A percentile compares a stretch with the other conserved stretches of the same genome.
These are phyloP conservation scores for Paecilomyces niveus DNA, from an alignment of 2,329 filamentous ascomycete genomes.

Conservation along the genomic window DNA sequence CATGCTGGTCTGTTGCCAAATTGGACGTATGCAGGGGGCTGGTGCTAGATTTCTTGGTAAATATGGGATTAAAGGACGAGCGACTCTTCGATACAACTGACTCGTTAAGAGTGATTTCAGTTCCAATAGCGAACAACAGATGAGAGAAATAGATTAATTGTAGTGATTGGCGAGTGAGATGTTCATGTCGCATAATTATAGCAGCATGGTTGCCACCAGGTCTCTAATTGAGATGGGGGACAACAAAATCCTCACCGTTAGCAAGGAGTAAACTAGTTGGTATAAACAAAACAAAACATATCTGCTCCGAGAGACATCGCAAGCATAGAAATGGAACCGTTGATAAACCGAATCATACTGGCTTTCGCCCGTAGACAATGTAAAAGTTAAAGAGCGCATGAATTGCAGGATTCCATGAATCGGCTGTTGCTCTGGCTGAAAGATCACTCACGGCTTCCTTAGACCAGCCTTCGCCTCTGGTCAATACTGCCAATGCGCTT, in stretches of 20 bases:
- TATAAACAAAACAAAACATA: neutral
- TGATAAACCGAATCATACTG: neutral
- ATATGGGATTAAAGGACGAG: neutral
- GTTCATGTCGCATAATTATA: neutral
- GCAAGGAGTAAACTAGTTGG: neutral
- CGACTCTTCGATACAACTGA: neutral
- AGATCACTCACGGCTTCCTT: constrained; percentile 21
- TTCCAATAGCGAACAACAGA: neutral
- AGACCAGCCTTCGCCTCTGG: constrained; percentile 11
- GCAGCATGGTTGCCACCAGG: neutral
- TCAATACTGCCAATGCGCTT: constrained; percentile 15
- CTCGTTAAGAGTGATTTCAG: neutral
- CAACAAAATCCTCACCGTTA: neutral
- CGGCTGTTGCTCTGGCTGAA: constrained; percentile 21
- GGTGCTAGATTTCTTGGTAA: neutral
- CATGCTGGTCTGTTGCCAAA: neutral
- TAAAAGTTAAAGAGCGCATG: constrained; percentile 19
- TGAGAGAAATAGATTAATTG: neutral
- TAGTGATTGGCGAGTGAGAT: neutral
- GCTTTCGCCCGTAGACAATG: constrained; percentile 5
- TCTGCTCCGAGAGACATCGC: neutral
- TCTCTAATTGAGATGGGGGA: neutral
- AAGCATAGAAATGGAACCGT: neutral
- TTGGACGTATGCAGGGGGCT: neutral
- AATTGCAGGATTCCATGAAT: constrained; percentile 21